Evolutionary conservation across 495 filamentous ascomycete species (phyloP).

Genomic region (Neurospora tetrasperma): DNA sequence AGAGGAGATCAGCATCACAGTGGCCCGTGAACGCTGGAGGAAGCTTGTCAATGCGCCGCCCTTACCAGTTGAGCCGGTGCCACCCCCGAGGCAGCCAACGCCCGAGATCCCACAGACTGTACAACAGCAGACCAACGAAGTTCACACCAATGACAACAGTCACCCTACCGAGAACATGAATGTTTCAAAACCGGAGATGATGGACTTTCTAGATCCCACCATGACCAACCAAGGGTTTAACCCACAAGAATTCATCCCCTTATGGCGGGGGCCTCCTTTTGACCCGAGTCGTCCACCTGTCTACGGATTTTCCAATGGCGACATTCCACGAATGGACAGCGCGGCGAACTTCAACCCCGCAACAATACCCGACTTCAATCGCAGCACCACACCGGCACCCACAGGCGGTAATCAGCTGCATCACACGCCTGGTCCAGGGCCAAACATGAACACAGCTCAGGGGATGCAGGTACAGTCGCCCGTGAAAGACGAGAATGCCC

Average conservation of each 20-base stretch:
- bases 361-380: conserved; percentile 1
- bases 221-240: conserved; percentile 28
- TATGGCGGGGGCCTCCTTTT: conserved; percentile 3
- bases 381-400: conserved; percentile 2
- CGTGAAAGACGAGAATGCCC: conserved; percentile 22
- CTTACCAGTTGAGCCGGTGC: conserved; percentile 2
- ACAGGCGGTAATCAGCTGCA: not conserved
- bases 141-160: not conserved
- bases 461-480: conserved; percentile 1
- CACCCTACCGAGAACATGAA: not conserved
- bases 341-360: conserved; percentile 1
- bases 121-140: not conserved
- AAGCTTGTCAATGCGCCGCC: conserved; percentile 34
- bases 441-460: not conserved
- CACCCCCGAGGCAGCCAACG: conserved; percentile 3
- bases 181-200: conserved; percentile 6
- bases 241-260: conserved; percentile 8
- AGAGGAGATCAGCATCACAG: conserved; percentile 9
- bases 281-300: conserved; percentile 1
- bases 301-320: conserved; percentile 5
- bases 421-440: not conserved
- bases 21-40: conserved; percentile 33
- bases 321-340: not conserved
- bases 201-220: conserved; percentile 24
- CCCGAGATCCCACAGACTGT: not conserved